Base-by-base conservation (phyloP, 2,329 filamentous ascomycete genomes). In the Graphilbum sp. region DNA sequence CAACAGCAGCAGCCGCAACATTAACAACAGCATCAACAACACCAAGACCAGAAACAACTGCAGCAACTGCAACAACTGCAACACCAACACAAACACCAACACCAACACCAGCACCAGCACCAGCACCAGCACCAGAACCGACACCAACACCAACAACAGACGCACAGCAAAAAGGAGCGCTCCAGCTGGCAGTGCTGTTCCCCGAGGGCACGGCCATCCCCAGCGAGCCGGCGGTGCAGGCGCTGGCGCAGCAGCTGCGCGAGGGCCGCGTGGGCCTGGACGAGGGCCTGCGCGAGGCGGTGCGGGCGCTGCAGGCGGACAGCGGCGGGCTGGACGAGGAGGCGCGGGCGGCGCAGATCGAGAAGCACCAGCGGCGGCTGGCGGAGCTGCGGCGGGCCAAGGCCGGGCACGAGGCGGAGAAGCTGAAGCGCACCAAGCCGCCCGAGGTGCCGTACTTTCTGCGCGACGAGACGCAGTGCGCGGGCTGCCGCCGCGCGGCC, bases 361-460 rank as follows among this genome's bases (percentile, higher is more conserved):
- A 50, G 9, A 50, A 50, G 39, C 49, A 54, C 25, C 46, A 43
- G 24, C 43, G 47, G 41, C 48, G 54, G 30, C 47, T 57, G 19
- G 69, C 75, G 29, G 53, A 68, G 40, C 56, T 77, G 50, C 76
- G 74, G 61, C 79, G 76, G 73, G 66, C 71, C 18, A 62, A 62
- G 33, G 52, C 65, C 3, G 52, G 74, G 6, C 62, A 70, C 2
- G 57, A 65, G 16, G 52, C 57, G 0, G 53, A 56, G 25, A 56
- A 59, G 20, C 56, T 76, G 41, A 57, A 61, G 40, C 64, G 62
- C 41, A 35, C 41, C 33, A 43, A 44, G 37, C 38, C 41, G 7
- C 32, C 35, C 16, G 38, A 45, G 19, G 34, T 45, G 40, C 44
- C 46, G 5, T 43, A 44, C 12, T 47, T 47, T 9, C 23, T 47